Percentiles rank a stretch among this genome's conserved stretches.
phyloP scores from a whole-genome alignment of 2,329 filamentous ascomycete species.

The Neoarthrinium moseri region DNA sequence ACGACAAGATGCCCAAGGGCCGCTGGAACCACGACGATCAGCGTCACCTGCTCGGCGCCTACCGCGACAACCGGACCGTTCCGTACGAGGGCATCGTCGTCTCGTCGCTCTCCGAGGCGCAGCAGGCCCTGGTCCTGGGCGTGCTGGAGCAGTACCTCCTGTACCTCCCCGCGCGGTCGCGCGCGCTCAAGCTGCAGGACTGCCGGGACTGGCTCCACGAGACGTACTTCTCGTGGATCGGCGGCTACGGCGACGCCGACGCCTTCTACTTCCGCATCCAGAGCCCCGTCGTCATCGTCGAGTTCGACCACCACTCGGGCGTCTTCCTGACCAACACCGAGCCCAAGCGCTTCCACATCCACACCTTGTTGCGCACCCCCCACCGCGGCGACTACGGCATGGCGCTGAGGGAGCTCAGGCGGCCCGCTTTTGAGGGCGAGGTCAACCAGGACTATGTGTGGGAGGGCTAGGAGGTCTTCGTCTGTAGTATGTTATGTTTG shows the following conservation, averaged over 20 bases:
- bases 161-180: conserved; percentile 60
- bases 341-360: conserved; percentile 77
- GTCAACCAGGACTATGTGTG: conserved; percentile 38
- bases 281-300: conserved; percentile 70
- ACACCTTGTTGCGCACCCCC: conserved; percentile 69
- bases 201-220: conserved; percentile 59
- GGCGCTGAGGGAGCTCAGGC: conserved; percentile 40
- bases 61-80: conserved; percentile 74
- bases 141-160: conserved; percentile 66
- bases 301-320: conserved; percentile 79
- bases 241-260: conserved; percentile 63
- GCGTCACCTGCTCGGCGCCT: conserved; percentile 74
- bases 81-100: conserved; percentile 69
- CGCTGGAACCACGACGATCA: conserved; percentile 83
- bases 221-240: conserved; percentile 81
- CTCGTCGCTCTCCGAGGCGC: conserved; percentile 40
- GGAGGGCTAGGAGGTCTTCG: conserved; percentile 28
- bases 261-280: conserved; percentile 79
- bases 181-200: conserved; percentile 52
- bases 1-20: conserved; percentile 63
- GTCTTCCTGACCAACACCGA: conserved; percentile 73
- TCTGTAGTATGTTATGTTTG: neutral
- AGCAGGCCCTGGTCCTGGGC: conserved; percentile 53
- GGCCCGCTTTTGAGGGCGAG: conserved; percentile 17
- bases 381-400: conserved; percentile 76